A percentile compares a stretch with the other conserved stretches of the same genome.
phyloP scores from a whole-genome alignment of 208 protist genomes.

The Leishmania turanica region DNA sequence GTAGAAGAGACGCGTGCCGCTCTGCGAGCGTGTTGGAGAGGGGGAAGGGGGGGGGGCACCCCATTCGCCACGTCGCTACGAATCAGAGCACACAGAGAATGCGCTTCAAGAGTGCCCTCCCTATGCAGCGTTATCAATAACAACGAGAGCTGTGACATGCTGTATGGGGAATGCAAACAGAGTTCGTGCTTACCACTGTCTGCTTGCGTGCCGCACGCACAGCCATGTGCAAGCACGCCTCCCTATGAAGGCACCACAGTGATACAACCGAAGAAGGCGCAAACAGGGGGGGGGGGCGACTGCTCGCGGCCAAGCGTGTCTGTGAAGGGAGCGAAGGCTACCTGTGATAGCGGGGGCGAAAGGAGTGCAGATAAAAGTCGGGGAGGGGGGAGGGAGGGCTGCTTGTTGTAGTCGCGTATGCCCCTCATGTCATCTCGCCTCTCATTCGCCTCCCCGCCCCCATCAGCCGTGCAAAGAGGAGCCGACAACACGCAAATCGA shows the following conservation, averaged over 20 bases:
- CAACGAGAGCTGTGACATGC: neutral
- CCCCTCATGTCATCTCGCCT: neutral
- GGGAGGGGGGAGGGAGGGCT: neutral
- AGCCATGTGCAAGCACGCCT: neutral
- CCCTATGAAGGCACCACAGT: neutral
- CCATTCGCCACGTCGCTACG: no score
- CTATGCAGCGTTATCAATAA: neutral
- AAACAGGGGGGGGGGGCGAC: no score
- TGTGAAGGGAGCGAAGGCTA: neutral
- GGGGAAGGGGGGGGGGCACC: neutral
- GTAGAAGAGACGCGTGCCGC: neutral
- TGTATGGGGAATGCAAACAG: neutral
- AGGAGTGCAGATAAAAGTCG: neutral
- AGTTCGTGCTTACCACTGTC: neutral
- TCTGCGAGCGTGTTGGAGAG: neutral
- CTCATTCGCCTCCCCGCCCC: no score
- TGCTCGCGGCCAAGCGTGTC: neutral
- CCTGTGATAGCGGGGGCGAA: neutral
- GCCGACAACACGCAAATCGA: neutral
- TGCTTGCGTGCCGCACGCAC: neutral
- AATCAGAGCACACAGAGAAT: neutral
- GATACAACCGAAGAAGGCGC: no score
- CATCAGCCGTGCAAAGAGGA: neutral
- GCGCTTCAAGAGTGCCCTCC: neutral
- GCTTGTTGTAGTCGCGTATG: neutral